These are phyloP conservation scores for Murraya paniculata DNA, from an alignment of 345 rosid species.

Conservation along the genomic window DNA sequence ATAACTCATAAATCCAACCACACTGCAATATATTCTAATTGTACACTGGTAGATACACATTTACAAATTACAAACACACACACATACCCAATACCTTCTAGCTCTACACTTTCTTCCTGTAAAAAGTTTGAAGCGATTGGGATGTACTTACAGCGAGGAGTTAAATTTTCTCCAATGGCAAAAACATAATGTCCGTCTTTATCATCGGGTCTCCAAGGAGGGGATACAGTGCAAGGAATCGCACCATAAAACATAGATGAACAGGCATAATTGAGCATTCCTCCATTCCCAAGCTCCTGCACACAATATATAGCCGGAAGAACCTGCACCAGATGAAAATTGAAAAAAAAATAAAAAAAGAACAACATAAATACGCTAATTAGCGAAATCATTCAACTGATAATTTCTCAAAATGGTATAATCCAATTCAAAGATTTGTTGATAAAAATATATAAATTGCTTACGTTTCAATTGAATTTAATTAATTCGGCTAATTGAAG, in stretches of 20 bases:
- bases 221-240: slow-evolving; percentile 45
- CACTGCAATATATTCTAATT: not conserved
- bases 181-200: slow-evolving; percentile 79
- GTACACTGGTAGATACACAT: not conserved
- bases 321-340: slow-evolving; percentile 31
- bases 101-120: not conserved
- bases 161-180: slow-evolving; percentile 61
- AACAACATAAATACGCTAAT: too few relatives aligned
- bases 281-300: slow-evolving; percentile 52
- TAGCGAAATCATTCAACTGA: not conserved
- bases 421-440: not conserved
- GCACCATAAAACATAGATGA: slow-evolving; percentile 47
- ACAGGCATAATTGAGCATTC: slow-evolving; percentile 42
- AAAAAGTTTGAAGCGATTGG: not conserved
- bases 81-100: too few relatives aligned
- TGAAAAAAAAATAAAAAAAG: not conserved
- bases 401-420: not conserved
- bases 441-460: not conserved
- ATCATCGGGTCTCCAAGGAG: slow-evolving; percentile 86
- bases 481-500: not conserved
- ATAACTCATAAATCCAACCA: not conserved
- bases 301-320: slow-evolving; percentile 53
- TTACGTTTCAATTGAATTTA: not conserved
- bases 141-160: slow-evolving; percentile 55
- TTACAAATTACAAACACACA: not conserved